phyloP scores from a whole-genome alignment of 805 yeast genomes.

The Metschnikowia amazonensis region DNA sequence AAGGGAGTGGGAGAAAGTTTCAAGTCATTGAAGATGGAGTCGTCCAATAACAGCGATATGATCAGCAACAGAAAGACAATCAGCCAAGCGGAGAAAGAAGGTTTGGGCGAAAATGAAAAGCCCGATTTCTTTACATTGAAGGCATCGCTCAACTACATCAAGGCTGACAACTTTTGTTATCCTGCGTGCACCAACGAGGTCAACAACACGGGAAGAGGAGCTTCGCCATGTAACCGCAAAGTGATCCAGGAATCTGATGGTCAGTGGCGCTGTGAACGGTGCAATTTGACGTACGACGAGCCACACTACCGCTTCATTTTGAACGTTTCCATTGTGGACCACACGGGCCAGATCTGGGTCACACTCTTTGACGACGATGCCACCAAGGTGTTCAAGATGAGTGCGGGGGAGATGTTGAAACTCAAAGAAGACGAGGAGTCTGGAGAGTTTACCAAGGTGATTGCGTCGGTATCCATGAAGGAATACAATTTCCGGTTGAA shows the following conservation, averaged over 20 bases:
- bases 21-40: conserved; percentile 56
- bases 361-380: conserved; percentile 88
- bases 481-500: conserved; percentile 73
- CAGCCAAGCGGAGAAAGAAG: conserved; percentile 58
- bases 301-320: conserved; percentile 81
- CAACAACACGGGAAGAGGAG: conserved; percentile 27
- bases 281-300: conserved; percentile 62
- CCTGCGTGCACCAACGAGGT: conserved; percentile 76
- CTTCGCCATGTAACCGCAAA: conserved; percentile 67
- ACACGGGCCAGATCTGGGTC: conserved; percentile 80
- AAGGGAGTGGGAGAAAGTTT: conserved; percentile 64
- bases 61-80: conserved; percentile 62
- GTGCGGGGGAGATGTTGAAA: conserved; percentile 58
- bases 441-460: conserved; percentile 39
- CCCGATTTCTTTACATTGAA: conserved; percentile 76
- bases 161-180: conserved; percentile 75
- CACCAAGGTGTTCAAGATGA: conserved; percentile 55
- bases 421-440: conserved; percentile 38
- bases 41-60: conserved; percentile 28
- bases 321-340: conserved; percentile 73
- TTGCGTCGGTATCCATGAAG: conserved; percentile 53
- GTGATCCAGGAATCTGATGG: conserved; percentile 67
- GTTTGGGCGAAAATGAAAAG: conserved; percentile 69
- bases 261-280: conserved; percentile 90
- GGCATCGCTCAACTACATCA: conserved; percentile 69